Evolutionary conservation across 2,329 filamentous ascomycete species (phyloP), one percentile per base, ranked within the genome.

Genomic region (Penicillium italicum): DNA sequence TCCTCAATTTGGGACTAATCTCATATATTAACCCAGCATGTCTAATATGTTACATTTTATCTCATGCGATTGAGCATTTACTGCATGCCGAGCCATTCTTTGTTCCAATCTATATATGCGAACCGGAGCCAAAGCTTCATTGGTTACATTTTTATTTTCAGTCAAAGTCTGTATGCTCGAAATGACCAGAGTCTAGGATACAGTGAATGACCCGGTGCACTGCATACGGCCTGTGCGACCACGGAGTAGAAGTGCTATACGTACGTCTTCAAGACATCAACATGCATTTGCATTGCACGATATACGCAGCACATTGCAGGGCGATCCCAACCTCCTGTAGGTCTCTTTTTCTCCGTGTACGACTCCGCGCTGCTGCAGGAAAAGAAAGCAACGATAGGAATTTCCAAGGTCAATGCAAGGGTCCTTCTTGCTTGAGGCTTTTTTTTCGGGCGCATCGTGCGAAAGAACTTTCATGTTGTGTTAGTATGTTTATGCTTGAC

Each of bases 331-430:
- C 52, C 54, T 55, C 56, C 51, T 38, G 56, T 61, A 53, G 36
- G 58, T 62, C 42, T 54, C 45, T 59, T 57, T 58, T 55, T 59
- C 56, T 59, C 58, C 58, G 58, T 50, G 50, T 62, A 43, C 31
- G 22, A 61, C 57, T 46, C 43, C 44, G 38, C 47, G 38, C 11
- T 54, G 55, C 40, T 42, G 51, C 53, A 55, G 46, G 20, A 34
- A 54, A 41, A 31, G 12, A 45, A 33, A 57, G 44, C 22, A 43
- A 40, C 49, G 14, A 45, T 53, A 28, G 18, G 44, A 57, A 54
- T 59, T 44, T 41, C 38, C 47, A 55, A 50, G 30, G 34, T 53
- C 41, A 26, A 46, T 46, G 53, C 44, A 55, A 54, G 51, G 42
- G 58, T 51, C 28, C 8, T 36, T 18, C 31, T 42, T 36, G 30